These are phyloP conservation scores for Chlorella sp. DNA, from an alignment of 139 green algal genomes.

Conservation along the genomic window DNA sequence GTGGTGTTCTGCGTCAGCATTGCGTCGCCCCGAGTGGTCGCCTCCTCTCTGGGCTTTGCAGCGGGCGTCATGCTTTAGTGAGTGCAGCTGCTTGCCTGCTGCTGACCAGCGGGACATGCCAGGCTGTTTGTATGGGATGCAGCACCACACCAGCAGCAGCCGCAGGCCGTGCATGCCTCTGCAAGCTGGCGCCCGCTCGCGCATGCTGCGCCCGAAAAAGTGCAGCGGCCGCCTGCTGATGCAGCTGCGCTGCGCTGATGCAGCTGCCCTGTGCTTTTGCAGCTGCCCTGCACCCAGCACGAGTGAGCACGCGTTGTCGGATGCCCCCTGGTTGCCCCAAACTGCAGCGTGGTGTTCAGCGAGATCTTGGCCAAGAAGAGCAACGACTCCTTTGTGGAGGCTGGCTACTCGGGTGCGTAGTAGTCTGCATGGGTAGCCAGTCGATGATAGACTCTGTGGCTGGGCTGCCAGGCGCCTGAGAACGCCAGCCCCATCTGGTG, in stretches of 20 bases:
- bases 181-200: background rate
- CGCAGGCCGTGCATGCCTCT: too few species aligned
- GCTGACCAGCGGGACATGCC: too few species aligned
- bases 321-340: background rate
- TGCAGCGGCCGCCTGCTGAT: too few species aligned
- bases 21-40: conserved; percentile 55
- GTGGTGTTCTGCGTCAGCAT: conserved; percentile 62
- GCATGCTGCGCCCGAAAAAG: background rate
- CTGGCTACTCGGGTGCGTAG: background rate
- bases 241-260: background rate
- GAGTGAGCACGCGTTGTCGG: background rate
- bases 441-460: too few species aligned
- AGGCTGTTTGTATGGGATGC: background rate
- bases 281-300: too few species aligned
- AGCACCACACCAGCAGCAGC: too few species aligned
- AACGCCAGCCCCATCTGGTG: too few species aligned
- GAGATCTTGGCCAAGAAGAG: background rate
- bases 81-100: too few species aligned
- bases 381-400: background rate
- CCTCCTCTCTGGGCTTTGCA: conserved; percentile 55
- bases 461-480: too few species aligned
- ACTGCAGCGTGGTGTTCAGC: conserved; percentile 9
- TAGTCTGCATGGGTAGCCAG: background rate
- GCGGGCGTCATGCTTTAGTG: conserved; percentile 74
- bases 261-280: background rate